Evolutionary conservation across 2,329 filamentous ascomycete genomes (phyloP).

Genomic region (Ilyonectria mors-panacis): DNA sequence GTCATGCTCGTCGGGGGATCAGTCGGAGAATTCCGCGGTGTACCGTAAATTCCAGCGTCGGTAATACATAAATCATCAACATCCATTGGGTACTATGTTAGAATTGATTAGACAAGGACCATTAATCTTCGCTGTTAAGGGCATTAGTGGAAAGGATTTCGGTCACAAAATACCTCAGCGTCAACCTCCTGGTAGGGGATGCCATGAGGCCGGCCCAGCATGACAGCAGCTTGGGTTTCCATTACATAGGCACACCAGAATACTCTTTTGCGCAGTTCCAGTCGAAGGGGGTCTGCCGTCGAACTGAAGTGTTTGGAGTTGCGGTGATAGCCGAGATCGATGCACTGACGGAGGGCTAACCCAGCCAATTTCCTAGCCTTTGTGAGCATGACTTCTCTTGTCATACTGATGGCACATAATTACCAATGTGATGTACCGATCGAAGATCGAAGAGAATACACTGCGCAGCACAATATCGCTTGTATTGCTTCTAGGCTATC

Average conservation of each 20-base stretch:
- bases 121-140: no score
- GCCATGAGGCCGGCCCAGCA: slow-evolving; percentile 18
- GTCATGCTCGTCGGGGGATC: slow-evolving; percentile 3
- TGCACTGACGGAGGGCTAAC: slow-evolving; percentile 30
- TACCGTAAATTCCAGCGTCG: neutral
- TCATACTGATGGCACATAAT: neutral
- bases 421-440: slow-evolving; percentile 18
- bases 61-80: slow-evolving; percentile 7
- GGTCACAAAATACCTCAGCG: neutral
- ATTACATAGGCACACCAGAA: slow-evolving; percentile 31
- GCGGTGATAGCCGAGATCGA: slow-evolving; percentile 34
- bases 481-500: slow-evolving; percentile 53
- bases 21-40: neutral
- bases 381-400: neutral
- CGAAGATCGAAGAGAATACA: slow-evolving; percentile 44
- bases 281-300: neutral
- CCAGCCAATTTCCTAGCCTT: slow-evolving; percentile 27
- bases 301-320: slow-evolving; percentile 1
- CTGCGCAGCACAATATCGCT: slow-evolving; percentile 50
- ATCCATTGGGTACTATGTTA: slow-evolving; percentile 4
- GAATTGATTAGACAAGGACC: neutral
- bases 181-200: slow-evolving; percentile 20
- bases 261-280: slow-evolving; percentile 26
- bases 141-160: neutral
- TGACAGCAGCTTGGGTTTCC: slow-evolving; percentile 16